Evolutionary conservation across 208 protist species (phyloP).

Genomic region (Leishmania major): DNA sequence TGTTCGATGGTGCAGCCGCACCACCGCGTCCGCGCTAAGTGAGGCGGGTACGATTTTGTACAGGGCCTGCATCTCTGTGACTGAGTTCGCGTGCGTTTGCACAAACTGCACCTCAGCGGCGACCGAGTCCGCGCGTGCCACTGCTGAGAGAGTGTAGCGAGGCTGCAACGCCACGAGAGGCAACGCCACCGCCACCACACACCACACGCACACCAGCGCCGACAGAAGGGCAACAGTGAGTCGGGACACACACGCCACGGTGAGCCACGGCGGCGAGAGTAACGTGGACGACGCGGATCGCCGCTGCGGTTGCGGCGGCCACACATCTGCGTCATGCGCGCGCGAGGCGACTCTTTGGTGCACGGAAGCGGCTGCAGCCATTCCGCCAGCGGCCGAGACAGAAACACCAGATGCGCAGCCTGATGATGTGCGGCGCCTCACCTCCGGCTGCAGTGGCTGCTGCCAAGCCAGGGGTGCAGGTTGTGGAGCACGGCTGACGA

Average conservation of each 20-base stretch:
- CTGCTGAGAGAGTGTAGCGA: constrained; percentile 1
- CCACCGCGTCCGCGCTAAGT: constrained; percentile 34
- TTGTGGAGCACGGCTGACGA: background rate
- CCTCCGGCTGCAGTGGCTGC: background rate
- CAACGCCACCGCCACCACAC: constrained; percentile 2
- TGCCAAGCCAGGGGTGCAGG: background rate
- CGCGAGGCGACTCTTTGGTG: background rate
- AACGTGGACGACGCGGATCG: constrained; percentile 13
- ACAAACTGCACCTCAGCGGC: constrained; percentile 33
- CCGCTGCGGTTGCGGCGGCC: background rate
- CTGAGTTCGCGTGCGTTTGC: constrained; percentile 57
- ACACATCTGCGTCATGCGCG: background rate
- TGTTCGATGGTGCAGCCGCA: constrained; percentile 54
- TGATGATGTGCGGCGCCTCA: background rate
- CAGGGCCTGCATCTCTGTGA: constrained; percentile 70
- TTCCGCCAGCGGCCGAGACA: background rate
- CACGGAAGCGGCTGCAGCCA: background rate
- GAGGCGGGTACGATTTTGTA: constrained; percentile 58
- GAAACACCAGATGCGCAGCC: background rate
- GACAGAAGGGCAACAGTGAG: background rate
- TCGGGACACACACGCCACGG: background rate
- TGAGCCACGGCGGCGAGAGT: background rate
- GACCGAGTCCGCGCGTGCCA: constrained; percentile 11
- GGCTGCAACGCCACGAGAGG: constrained; percentile 35
- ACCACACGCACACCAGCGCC: constrained; percentile 4